phyloP scores from a whole-genome alignment of 495 filamentous ascomycete genomes.

The Penicillium angulare region DNA sequence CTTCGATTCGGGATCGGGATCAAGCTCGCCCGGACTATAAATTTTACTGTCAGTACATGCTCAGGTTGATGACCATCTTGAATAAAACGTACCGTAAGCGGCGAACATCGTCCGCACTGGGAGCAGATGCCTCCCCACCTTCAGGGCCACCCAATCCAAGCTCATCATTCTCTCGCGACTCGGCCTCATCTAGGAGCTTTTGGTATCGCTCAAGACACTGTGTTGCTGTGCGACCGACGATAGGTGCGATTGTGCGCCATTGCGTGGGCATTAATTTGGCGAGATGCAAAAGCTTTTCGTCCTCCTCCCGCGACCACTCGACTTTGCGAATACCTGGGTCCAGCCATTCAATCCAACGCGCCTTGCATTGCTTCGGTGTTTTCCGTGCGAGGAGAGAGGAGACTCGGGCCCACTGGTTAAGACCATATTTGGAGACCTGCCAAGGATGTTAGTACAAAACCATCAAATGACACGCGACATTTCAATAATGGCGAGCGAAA shows the following conservation, averaged over 20 bases:
- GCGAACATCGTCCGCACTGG: conserved; percentile 91
- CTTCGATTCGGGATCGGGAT: conserved; percentile 94
- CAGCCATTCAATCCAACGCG: conserved; percentile 96
- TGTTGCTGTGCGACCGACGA: conserved; percentile 93
- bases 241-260: conserved; percentile 97
- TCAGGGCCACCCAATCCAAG: conserved; percentile 84
- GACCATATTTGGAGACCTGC: conserved; percentile 88
- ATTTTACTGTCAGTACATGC: conserved; percentile 21
- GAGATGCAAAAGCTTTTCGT: conserved; percentile 93
- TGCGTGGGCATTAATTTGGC: conserved; percentile 99
- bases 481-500: neutral
- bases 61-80: neutral
- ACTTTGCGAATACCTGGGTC: conserved; percentile 97
- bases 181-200: conserved; percentile 92
- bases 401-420: conserved; percentile 99
- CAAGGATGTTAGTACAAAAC: conserved; percentile 20
- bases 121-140: conserved; percentile 83
- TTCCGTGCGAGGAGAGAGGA: conserved; percentile 96
- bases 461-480: neutral
- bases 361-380: conserved; percentile 98
- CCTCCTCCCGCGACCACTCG: conserved; percentile 98
- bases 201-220: conserved; percentile 97
- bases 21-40: conserved; percentile 81
- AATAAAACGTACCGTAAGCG: conserved; percentile 57
- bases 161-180: conserved; percentile 80